Evolutionary conservation across 2,329 filamentous ascomycete genomes (phyloP).

Genomic region (Epicoccum sorghinum): DNA sequence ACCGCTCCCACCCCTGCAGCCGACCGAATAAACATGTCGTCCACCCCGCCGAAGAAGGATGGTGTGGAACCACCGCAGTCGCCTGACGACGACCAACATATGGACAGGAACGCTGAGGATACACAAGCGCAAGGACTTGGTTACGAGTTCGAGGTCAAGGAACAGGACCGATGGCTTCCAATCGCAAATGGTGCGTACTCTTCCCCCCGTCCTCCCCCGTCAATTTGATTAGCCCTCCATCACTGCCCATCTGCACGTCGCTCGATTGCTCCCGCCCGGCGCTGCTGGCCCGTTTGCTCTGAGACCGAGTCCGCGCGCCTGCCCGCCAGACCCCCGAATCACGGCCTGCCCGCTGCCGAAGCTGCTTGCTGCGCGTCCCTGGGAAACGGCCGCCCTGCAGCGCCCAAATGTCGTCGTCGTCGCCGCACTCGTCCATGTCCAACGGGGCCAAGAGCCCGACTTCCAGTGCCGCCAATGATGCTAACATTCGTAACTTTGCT

Average conservation of each 20-base stretch:
- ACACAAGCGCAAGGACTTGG: slow-evolving; percentile 75
- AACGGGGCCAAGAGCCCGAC: slow-evolving; percentile 33
- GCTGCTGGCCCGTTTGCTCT: slow-evolving; percentile 54
- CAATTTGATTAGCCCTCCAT: slow-evolving; percentile 48
- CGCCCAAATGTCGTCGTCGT: slow-evolving; percentile 51
- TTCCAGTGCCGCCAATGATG: slow-evolving; percentile 65
- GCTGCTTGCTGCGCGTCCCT: too few species aligned
- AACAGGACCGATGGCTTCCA: slow-evolving; percentile 98
- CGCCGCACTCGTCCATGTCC: slow-evolving; percentile 46
- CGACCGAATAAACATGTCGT: slow-evolving; percentile 89
- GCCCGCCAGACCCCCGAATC: slow-evolving; percentile 55
- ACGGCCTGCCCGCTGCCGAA: slow-evolving; percentile 30
- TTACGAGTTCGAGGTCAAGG: slow-evolving; percentile 98
- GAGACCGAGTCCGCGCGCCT: slow-evolving; percentile 38
- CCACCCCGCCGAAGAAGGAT: slow-evolving; percentile 83
- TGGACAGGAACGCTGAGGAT: slow-evolving; percentile 82
- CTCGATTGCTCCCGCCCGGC: slow-evolving; percentile 50
- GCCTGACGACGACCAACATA: slow-evolving; percentile 90
- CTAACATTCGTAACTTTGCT: slow-evolving; percentile 93
- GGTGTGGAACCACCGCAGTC: slow-evolving; percentile 93
- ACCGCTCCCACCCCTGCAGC: slow-evolving; percentile 54
- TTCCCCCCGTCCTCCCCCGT: slow-evolving; percentile 31
- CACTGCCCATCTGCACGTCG: slow-evolving; percentile 45
- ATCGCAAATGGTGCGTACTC: slow-evolving; percentile 98
- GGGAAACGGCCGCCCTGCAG: slow-evolving; percentile 17